Conservation (phyloP, 176 grass and related monocot species). For the Chloris gayana region DNA sequence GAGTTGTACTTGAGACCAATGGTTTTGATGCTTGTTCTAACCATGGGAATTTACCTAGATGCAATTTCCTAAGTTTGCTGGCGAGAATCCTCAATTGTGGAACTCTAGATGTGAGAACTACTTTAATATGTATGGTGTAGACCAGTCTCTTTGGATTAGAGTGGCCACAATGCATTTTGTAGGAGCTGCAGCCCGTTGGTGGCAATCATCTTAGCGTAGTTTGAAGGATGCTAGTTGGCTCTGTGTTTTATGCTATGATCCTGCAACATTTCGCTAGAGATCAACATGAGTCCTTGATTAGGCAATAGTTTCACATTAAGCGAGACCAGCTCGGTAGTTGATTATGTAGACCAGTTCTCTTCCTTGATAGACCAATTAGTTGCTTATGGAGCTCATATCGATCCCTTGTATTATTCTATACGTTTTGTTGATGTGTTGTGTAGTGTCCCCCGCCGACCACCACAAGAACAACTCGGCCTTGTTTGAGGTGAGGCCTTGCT, state of each 20-base stretch:
- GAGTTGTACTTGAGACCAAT: rapidly evolving
- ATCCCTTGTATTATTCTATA: background rate
- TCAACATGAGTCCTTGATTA: background rate
- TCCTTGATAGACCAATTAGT: background rate
- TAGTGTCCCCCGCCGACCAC: too few species aligned
- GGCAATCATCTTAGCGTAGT: rapidly evolving
- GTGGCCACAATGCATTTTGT: rapidly evolving
- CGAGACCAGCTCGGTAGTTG: rapidly evolving
- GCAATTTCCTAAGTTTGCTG: rapidly evolving
- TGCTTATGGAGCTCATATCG: too few species aligned
- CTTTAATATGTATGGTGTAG: background rate
- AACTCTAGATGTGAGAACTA: background rate
- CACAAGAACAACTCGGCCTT: too few species aligned
- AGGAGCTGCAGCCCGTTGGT: rapidly evolving
- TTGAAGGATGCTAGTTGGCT: rapidly evolving
- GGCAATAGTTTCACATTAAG: background rate
- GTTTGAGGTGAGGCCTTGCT: too few species aligned
- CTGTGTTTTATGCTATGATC: rapidly evolving
- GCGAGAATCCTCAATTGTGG: background rate
- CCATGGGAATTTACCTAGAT: background rate
- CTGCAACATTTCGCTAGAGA: background rate
- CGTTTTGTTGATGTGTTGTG: background rate
- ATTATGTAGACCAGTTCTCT: background rate
- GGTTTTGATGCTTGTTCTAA: background rate
- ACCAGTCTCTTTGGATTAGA: too few species aligned